Base-by-base conservation (phyloP, 2,329 filamentous ascomycete genomes). In the Cadophora sp. region DNA sequence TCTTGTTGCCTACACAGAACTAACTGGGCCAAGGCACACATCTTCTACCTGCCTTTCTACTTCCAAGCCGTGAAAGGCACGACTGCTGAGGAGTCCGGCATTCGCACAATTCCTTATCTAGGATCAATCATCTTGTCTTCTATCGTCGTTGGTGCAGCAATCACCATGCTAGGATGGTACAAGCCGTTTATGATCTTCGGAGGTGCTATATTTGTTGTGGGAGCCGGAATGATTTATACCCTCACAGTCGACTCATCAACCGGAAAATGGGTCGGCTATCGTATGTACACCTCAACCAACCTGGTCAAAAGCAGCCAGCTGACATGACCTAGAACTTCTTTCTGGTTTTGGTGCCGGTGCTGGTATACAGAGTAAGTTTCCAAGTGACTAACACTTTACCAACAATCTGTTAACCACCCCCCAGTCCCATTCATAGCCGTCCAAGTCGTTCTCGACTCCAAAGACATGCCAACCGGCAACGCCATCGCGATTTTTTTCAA, bases 401-500 rank as follows among this genome's bases (percentile, higher is more conserved):
- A 37, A 6, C 12, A 1, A 48, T 16, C 27, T 26, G 37, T 27
- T 62, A 43, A 62, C 50, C 16, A 62, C 14, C 31, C 8, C 16
- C 26, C 83, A 87, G 72, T 85, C 8, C 84, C 84, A 48, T 83
- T 86, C 76, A 84, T 85, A 68, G 82, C 81, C 27, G 80, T 83
- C 4, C 83, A 85, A 69, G 76, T 86, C 0, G 83, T 86, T 0
- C 79, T 89, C 9, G 79, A 80, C 16, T 79, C 80, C 34, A 80
- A 83, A 19, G 86, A 89, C 65, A 80, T 89, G 48, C 82, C 86
- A 4, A 85, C 81, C 0, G 87, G 86, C 27, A 82, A 86, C 37
- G 84, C 87, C 14, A 83, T 86, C 69, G 83, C 82, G 56, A 86
- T 89, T 72, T 89, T 89, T 72, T 79, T 82, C 46, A 86, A 89